These are phyloP conservation scores for Didymella pomorum DNA, from an alignment of 2,329 filamentous ascomycete species.

Conservation along the genomic window DNA sequence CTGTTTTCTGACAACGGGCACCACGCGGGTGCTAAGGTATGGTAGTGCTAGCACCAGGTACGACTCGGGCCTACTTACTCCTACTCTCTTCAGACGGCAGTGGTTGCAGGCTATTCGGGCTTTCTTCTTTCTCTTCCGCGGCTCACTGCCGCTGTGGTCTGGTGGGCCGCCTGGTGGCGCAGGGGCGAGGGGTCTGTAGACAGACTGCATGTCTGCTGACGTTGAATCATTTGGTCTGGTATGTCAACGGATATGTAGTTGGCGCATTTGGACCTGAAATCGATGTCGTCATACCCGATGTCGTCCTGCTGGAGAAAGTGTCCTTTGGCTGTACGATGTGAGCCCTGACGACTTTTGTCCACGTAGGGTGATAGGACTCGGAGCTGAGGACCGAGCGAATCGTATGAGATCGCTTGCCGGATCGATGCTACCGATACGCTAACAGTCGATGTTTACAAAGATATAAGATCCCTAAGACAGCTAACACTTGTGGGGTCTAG, in stretches of 20 bases:
- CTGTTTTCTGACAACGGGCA: not conserved
- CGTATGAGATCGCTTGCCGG: not conserved
- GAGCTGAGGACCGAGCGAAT: not conserved
- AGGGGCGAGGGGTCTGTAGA: constrained; percentile 14
- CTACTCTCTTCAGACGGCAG: constrained; percentile 15
- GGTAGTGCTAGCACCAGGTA: not conserved
- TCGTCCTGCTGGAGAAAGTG: not conserved
- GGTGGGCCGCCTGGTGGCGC: constrained; percentile 5
- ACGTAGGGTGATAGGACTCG: not conserved
- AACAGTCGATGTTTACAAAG: not conserved
- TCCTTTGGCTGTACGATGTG: not conserved
- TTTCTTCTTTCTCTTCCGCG: constrained; percentile 16
- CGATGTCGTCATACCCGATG: constrained; percentile 13
- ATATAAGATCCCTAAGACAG: not conserved
- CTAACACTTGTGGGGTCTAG: not conserved
- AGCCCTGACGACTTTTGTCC: not conserved
- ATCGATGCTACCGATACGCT: not conserved
- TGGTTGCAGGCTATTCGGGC: constrained; percentile 20
- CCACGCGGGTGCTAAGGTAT: not conserved
- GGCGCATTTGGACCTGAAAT: not conserved
- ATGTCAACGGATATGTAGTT: constrained; percentile 1
- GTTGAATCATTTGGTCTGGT: not conserved
- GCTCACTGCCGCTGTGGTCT: constrained; percentile 7
- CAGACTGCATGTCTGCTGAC: constrained; percentile 10
- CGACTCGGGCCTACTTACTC: constrained; percentile 10